Percentiles rank a stretch among this genome's conserved stretches.
These are phyloP conservation scores for Hypericum perforatum DNA, from an alignment of 345 rosid species.

Conservation along the genomic window DNA sequence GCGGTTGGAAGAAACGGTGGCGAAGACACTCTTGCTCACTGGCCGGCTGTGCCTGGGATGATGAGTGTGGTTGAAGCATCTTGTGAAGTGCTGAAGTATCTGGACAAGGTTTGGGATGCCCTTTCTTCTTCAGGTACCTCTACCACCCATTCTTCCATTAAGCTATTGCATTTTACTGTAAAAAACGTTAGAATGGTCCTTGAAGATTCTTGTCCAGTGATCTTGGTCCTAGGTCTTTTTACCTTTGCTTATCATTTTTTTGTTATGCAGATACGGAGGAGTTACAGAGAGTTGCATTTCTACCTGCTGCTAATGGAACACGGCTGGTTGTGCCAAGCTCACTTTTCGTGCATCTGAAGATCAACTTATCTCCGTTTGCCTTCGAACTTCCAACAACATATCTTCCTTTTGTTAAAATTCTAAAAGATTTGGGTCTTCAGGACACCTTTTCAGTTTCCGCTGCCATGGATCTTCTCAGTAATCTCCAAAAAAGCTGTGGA, in stretches of 20 bases:
- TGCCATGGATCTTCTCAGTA: constrained; percentile 60
- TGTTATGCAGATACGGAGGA: constrained; percentile 47
- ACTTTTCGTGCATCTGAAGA: constrained; percentile 64
- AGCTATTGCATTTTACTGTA: no score
- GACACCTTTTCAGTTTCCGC: constrained; percentile 59
- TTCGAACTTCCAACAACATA: constrained; percentile 74
- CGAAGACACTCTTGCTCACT: constrained; percentile 92
- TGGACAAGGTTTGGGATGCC: constrained; percentile 70
- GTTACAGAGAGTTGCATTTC: constrained; percentile 67
- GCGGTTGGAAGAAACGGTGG: constrained; percentile 76
- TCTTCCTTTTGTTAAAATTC: constrained; percentile 71
- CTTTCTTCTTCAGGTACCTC: constrained; percentile 69
- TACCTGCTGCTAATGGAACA: constrained; percentile 93
- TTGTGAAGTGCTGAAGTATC: constrained; percentile 65
- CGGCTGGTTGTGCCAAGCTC: constrained; percentile 67
- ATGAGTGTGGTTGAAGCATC: constrained; percentile 68
- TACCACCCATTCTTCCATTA: constrained; percentile 3
- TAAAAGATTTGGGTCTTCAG: constrained; percentile 81
- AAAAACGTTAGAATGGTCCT: no score
- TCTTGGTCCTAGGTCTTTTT: not conserved
- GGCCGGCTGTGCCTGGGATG: constrained; percentile 72
- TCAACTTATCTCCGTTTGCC: constrained; percentile 85
- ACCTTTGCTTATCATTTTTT: constrained; percentile 6
- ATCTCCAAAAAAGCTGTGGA: constrained; percentile 72
- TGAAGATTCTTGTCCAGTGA: no score